Evolutionary conservation across 306 rosid genomes (phyloP).

Genomic region (Sindora glabra): DNA sequence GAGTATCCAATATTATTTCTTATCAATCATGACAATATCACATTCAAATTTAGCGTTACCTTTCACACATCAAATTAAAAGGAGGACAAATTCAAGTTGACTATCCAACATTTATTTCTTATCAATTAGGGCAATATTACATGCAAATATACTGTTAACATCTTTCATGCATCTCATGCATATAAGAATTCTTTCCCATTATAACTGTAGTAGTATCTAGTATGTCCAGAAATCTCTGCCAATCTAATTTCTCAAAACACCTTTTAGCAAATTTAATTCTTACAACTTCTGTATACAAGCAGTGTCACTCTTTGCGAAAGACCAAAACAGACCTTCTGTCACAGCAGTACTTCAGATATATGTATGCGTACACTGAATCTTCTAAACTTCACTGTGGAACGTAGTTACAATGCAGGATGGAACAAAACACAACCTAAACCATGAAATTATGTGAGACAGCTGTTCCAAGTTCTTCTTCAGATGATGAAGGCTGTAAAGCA

Average conservation of each 20-base stretch:
- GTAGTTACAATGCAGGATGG: neutral
- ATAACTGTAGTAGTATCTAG: too few relatives aligned
- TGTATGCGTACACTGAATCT: neutral
- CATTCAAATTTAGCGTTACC: too few relatives aligned
- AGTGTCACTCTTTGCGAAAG: conserved; percentile 14
- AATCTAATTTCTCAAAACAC: neutral
- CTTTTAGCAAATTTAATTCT: neutral
- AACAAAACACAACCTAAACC: conserved; percentile 5
- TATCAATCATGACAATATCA: too few relatives aligned
- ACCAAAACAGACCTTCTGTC: neutral
- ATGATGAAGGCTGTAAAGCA: conserved; percentile 76
- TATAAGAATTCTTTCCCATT: too few relatives aligned
- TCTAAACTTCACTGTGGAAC: neutral
- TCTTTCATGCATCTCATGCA: too few relatives aligned
- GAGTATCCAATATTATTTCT: too few relatives aligned
- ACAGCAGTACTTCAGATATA: conserved; percentile 8
- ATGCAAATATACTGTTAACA: too few relatives aligned
- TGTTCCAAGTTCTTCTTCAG: conserved; percentile 34
- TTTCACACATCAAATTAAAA: too few relatives aligned
- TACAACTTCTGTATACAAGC: conserved; percentile 5
- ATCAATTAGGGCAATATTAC: too few relatives aligned
- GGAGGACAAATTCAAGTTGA: too few relatives aligned
- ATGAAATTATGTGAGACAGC: conserved; percentile 7
- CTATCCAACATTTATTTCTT: too few relatives aligned
- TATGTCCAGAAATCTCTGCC: neutral